phyloP scores from a whole-genome alignment of 208 protist genomes.

The Angomonas deanei region DNA sequence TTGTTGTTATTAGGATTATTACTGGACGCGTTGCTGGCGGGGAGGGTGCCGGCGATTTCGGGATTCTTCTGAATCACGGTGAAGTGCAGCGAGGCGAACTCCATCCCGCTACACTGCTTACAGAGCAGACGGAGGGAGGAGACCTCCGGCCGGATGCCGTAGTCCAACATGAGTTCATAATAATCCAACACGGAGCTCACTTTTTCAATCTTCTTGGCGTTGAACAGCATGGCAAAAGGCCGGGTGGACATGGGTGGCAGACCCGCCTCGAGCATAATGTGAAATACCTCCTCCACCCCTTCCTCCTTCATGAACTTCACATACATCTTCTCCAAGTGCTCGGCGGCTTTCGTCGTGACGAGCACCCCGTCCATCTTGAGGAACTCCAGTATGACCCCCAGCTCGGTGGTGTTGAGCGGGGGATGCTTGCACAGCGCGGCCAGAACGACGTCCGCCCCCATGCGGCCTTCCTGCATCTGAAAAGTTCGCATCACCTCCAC shows the following conservation, averaged over 20 bases:
- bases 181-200: slow-evolving; percentile 61
- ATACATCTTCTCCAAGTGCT: slow-evolving; percentile 62
- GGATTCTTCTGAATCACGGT: slow-evolving; percentile 27
- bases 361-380: slow-evolving; percentile 28
- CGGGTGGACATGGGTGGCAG: slow-evolving; percentile 60
- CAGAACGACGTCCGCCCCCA: slow-evolving; percentile 38
- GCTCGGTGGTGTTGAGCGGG: slow-evolving; percentile 19
- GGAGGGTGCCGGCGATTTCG: slow-evolving; percentile 13
- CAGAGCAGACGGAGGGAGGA: slow-evolving; percentile 77
- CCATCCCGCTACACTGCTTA: slow-evolving; percentile 59
- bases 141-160: slow-evolving; percentile 68
- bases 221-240: slow-evolving; percentile 87
- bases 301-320: slow-evolving; percentile 72
- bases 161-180: slow-evolving; percentile 87
- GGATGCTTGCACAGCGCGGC: slow-evolving; percentile 59
- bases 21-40: slow-evolving; percentile 1
- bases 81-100: slow-evolving; percentile 72
- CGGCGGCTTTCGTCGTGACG: slow-evolving; percentile 26
- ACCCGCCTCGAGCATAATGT: slow-evolving; percentile 41
- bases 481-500: slow-evolving; percentile 30
- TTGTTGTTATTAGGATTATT: too few relatives aligned
- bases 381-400: slow-evolving; percentile 41
- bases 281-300: slow-evolving; percentile 55
- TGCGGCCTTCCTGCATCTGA: slow-evolving; percentile 18
- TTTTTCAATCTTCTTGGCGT: slow-evolving; percentile 26